phyloP scores from a whole-genome alignment of 768 basidiomycete species.

The Suillus variegatus region DNA sequence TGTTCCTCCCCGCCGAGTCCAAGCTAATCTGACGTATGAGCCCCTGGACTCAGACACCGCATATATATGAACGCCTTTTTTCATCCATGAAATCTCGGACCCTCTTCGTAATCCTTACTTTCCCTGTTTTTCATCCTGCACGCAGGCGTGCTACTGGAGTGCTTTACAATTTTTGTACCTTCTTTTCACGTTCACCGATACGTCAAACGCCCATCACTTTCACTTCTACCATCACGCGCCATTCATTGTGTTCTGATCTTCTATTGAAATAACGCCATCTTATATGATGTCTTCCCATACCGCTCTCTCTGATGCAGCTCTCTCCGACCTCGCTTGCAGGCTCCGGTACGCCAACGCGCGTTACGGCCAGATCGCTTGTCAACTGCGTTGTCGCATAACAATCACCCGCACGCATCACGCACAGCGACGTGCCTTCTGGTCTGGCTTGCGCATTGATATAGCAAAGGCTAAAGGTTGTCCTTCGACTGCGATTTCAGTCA shows the following conservation, averaged over 20 bases:
- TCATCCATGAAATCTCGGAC: slow-evolving; percentile 14
- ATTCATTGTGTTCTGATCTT: slow-evolving; percentile 5
- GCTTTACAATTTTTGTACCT: slow-evolving; percentile 1
- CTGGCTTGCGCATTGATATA: slow-evolving; percentile 49
- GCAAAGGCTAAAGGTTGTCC: slow-evolving; percentile 42
- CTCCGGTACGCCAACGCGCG: slow-evolving; percentile 46
- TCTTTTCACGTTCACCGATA: slow-evolving; percentile 6
- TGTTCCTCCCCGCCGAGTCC: slow-evolving; percentile 5
- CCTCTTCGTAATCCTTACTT: slow-evolving; percentile 10
- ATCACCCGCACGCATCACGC: slow-evolving; percentile 45
- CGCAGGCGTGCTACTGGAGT: slow-evolving; percentile 15
- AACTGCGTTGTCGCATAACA: slow-evolving; percentile 33
- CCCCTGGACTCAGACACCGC: background rate
- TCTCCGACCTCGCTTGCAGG: slow-evolving; percentile 40
- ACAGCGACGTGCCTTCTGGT: slow-evolving; percentile 42
- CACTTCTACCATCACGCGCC: background rate
- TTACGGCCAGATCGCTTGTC: slow-evolving; percentile 39
- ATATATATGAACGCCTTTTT: slow-evolving; percentile 22
- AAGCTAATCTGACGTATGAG: background rate
- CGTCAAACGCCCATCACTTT: background rate
- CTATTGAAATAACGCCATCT: slow-evolving; percentile 8
- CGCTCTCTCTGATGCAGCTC: slow-evolving; percentile 23
- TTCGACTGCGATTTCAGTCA: slow-evolving; percentile 37
- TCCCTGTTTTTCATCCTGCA: slow-evolving; percentile 6
- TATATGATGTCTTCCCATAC: slow-evolving; percentile 7